Base-by-base conservation (phyloP, 1,284 basidiomycete species). In the Tetrapyrgos nigripes region DNA sequence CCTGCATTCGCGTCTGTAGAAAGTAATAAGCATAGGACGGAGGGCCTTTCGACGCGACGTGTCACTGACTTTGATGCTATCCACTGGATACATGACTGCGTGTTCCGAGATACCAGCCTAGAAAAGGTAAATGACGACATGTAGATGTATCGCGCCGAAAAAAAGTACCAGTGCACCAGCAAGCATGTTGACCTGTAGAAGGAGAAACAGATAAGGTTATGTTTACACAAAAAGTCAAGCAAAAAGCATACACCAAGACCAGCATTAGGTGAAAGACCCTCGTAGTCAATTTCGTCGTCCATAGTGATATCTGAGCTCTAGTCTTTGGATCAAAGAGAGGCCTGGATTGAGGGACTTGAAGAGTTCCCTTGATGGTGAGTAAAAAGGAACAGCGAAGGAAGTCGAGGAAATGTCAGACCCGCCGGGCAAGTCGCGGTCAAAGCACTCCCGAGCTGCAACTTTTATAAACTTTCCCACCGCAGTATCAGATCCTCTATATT, bases 101-200 rank as follows among this genome's bases (percentile, higher is more conserved):
- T 99, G 97, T 76, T 99, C 97, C 56, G 95, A 96, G 68, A 99
- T 99, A 62, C 97, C 97, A 66, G 97, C 97, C 94, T 96, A 72
- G 4, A 62, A 40, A 55, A 55, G n/a, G 60, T 51, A 61, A 49
- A 58, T 24, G 57, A 50, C 24, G 28, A 46, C n/a, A 59, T 35
- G 53, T 44, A 6, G 6, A 11, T 27, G 24, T 31, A 53, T 51
- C 40, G 35, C 43, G 53, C 48, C 27, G 50, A 62, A 60, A 60
- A 54, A 54, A 83, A 92, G 79, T 71, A 95, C 94, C 74, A 99
- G 79, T 49, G 96, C 96, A 58, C 97, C 97, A 26, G 97, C 97
- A 69, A 95, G 79, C 97, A 99, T 99, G 78, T 96, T 97, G 64
- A 97, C 92, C 90, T 92, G n/a, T n/a, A n/a, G 53, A 62, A 14